Percentiles rank a stretch among this genome's conserved stretches.
phyloP scores from a whole-genome alignment of 2,329 filamentous ascomycete genomes.

The Colletotrichum viniferum region DNA sequence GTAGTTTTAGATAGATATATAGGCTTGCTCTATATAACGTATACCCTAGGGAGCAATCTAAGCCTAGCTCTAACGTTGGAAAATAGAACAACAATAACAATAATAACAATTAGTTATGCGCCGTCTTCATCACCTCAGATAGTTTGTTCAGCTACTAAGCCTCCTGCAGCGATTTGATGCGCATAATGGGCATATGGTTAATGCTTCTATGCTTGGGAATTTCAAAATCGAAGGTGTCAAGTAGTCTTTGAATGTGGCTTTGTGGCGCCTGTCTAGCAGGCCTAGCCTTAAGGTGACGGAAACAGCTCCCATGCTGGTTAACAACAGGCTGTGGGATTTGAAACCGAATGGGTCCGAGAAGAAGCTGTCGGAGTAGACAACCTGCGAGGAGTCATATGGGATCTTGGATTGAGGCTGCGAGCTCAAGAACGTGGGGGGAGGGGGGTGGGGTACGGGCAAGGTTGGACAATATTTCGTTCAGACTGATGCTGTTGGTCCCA shows the following conservation, averaged over 20 bases:
- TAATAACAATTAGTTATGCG: background rate
- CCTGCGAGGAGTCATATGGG: background rate
- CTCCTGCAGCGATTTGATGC: background rate
- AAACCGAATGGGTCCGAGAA: background rate
- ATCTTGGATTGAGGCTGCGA: background rate
- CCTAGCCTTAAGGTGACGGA: background rate
- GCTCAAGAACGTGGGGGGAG: background rate
- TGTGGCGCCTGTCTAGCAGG: background rate
- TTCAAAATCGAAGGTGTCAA: background rate
- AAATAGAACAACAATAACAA: too few relatives aligned
- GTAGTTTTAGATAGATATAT: too few relatives aligned
- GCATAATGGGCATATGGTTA: too few relatives aligned
- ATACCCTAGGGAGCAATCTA: too few relatives aligned
- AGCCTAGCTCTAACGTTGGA: too few relatives aligned
- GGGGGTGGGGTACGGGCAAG: background rate
- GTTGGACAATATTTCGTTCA: background rate
- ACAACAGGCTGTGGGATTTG: background rate
- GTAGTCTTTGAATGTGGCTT: background rate
- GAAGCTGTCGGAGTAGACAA: background rate
- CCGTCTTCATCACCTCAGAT: background rate
- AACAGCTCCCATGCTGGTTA: background rate
- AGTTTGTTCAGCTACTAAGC: background rate
- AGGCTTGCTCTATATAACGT: too few relatives aligned
- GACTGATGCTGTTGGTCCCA: background rate
- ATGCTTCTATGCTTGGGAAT: background rate